A percentile compares a stretch with the other conserved stretches of the same genome.
These are phyloP conservation scores for Hymenoscyphus albidus DNA, from an alignment of 2,329 filamentous ascomycete species.

Conservation along the genomic window DNA sequence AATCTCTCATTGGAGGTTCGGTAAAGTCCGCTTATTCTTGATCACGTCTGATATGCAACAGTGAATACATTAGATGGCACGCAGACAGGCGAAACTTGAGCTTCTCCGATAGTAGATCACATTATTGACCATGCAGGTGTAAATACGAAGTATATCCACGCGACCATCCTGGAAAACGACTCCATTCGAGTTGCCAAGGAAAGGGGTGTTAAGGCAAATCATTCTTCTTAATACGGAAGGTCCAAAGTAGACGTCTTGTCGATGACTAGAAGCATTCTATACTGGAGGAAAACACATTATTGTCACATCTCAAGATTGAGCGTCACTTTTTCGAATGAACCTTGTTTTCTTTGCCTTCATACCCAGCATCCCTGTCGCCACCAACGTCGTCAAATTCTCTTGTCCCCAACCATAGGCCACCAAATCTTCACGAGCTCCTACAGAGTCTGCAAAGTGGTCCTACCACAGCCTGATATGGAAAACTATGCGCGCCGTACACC, in stretches of 20 bases:
- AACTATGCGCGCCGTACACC: not conserved
- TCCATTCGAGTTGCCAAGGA: slow-evolving; percentile 3
- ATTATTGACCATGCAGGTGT: not conserved
- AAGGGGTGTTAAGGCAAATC: not conserved
- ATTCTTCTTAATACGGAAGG: not conserved
- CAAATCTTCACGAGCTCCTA: slow-evolving; percentile 4
- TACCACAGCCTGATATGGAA: not conserved
- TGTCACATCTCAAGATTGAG: not conserved
- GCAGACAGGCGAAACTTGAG: not conserved
- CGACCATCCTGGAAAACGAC: not conserved
- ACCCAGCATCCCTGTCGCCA: slow-evolving; percentile 25
- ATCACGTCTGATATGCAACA: not conserved
- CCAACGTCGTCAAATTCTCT: slow-evolving; percentile 14
- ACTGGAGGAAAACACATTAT: not conserved
- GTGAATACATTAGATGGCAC: not conserved
- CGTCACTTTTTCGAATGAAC: not conserved
- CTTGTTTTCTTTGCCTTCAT: slow-evolving; percentile 6
- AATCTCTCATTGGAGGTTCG: not conserved
- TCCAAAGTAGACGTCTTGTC: not conserved
- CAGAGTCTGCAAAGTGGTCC: slow-evolving; percentile 7
- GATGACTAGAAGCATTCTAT: not conserved
- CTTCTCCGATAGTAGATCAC: not conserved
- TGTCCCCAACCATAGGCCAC: slow-evolving; percentile 16
- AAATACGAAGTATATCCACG: not conserved
- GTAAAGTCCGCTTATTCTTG: not conserved